phyloP scores from a whole-genome alignment of 1,284 basidiomycete species.

The Hypsizygus ulmarius region DNA sequence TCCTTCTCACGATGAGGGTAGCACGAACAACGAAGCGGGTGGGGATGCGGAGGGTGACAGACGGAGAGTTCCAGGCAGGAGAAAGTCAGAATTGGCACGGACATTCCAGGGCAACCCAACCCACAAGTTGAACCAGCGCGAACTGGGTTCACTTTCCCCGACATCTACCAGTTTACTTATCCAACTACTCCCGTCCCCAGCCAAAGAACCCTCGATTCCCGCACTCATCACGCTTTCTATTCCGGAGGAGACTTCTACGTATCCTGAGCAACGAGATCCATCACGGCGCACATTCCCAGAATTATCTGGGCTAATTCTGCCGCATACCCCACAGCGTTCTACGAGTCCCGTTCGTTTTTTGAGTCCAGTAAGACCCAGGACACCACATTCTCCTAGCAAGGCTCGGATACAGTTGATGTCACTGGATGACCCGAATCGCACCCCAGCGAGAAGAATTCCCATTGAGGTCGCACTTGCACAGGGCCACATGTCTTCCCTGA shows the following conservation, averaged over 20 bases:
- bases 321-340: slow-evolving; percentile 17
- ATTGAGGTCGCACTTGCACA: slow-evolving; percentile 48
- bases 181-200: slow-evolving; percentile 24
- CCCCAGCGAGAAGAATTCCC: slow-evolving; percentile 61
- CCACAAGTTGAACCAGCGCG: slow-evolving; percentile 25
- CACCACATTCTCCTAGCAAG: slow-evolving; percentile 32
- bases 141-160: slow-evolving; percentile 43
- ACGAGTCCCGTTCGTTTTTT: slow-evolving; percentile 30
- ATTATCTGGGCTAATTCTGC: slow-evolving; percentile 17
- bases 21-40: neutral
- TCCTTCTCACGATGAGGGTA: neutral
- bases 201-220: slow-evolving; percentile 7
- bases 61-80: neutral
- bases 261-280: slow-evolving; percentile 6
- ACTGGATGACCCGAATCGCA: slow-evolving; percentile 40
- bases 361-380: slow-evolving; percentile 22
- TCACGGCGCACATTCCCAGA: slow-evolving; percentile 19
- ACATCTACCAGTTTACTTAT: slow-evolving; percentile 35
- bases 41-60: neutral
- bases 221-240: slow-evolving; percentile 17
- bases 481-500: slow-evolving; percentile 49
- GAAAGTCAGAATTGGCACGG: slow-evolving; percentile 16
- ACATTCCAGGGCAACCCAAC: slow-evolving; percentile 9
- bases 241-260: slow-evolving; percentile 10
- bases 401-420: slow-evolving; percentile 30